Evolutionary conservation across 2,329 filamentous ascomycete species (phyloP).

Genomic region (Alternaria sp.): DNA sequence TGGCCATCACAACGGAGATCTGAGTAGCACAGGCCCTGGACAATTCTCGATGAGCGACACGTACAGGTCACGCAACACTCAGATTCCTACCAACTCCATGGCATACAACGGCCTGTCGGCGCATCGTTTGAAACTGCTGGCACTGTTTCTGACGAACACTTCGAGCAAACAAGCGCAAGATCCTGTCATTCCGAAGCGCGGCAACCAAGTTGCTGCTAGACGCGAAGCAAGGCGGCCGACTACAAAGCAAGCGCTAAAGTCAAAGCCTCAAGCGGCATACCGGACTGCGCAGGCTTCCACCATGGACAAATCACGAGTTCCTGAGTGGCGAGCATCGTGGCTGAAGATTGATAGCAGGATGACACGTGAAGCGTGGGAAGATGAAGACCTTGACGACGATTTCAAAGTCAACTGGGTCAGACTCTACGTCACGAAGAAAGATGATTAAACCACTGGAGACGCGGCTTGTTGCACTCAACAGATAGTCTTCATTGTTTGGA

Average conservation of each 20-base stretch:
- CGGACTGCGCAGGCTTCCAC: not conserved
- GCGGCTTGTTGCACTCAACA: not conserved
- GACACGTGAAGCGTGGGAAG: not conserved
- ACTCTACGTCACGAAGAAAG: not conserved
- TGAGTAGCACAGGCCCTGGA: not conserved
- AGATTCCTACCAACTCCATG: accelerated
- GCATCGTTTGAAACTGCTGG: not conserved
- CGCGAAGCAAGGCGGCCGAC: not conserved
- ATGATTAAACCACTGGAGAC: not conserved
- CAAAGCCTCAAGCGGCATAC: not conserved
- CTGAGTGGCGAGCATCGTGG: not conserved
- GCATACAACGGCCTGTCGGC: not conserved
- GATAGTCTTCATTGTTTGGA: not conserved
- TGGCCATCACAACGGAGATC: not conserved
- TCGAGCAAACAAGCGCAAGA: not conserved
- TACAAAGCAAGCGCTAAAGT: not conserved
- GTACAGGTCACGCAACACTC: not conserved
- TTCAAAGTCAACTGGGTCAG: not conserved
- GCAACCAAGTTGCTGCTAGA: not conserved
- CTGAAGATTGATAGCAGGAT: not conserved
- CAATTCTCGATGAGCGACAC: not conserved
- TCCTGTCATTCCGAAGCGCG: not conserved
- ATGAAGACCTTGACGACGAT: not conserved
- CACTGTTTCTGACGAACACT: too few species aligned
- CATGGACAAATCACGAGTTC: not conserved